Percentiles rank a stretch among this genome's conserved stretches.
Conservation (phyloP, 306 rosid species). For the Rosa rugosa region DNA sequence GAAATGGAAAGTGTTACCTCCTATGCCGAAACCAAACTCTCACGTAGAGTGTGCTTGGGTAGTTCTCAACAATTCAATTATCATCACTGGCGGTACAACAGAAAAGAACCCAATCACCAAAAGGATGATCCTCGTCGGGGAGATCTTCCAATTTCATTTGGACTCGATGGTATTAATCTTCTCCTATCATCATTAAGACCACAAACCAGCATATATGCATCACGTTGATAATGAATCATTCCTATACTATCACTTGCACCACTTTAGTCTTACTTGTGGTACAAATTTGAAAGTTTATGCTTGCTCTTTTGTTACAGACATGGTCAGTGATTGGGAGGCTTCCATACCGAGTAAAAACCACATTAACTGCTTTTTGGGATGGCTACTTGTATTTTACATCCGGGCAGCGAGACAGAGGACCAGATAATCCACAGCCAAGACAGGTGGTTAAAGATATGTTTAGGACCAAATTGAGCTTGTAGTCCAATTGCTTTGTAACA, state of each 20-base stretch:
- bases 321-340: constrained; percentile 97
- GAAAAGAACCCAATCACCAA: constrained; percentile 82
- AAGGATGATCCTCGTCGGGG: constrained; percentile 85
- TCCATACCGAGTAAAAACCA: constrained; percentile 81
- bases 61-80: constrained; percentile 65
- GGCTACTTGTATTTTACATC: constrained; percentile 91
- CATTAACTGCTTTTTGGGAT: constrained; percentile 74
- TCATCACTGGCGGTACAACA: constrained; percentile 84
- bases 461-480: constrained; percentile 67
- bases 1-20: constrained; percentile 77
- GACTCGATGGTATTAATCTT: constrained; percentile 49
- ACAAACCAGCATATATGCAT: background rate
- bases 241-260: background rate
- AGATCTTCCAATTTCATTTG: constrained; percentile 70
- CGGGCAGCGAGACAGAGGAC: constrained; percentile 91
- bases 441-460: constrained; percentile 67
- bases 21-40: constrained; percentile 85
- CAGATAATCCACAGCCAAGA: constrained; percentile 85
- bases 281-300: background rate
- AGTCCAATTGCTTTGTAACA: background rate
- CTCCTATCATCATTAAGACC: constrained; percentile 5
- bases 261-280: background rate
- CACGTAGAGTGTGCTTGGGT: constrained; percentile 88
- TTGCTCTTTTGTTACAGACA: constrained; percentile 38
- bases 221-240: background rate